These are phyloP conservation scores for Penicillium fimorum DNA, from an alignment of 495 filamentous ascomycete species.

Conservation along the genomic window DNA sequence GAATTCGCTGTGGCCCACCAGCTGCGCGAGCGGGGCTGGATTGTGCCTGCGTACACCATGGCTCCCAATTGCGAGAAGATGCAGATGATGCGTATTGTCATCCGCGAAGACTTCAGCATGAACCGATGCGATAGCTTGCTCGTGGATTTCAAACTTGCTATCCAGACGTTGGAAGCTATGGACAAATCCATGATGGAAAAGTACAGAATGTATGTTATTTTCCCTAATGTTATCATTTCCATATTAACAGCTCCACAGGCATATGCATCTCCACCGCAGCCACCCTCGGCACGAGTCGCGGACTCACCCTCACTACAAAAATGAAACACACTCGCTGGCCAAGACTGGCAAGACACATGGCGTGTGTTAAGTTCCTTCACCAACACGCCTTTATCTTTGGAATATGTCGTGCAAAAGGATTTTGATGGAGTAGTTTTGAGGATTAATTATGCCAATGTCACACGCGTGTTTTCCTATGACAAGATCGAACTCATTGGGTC, in stretches of 20 bases:
- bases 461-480: background rate
- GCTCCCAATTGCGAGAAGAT: slow-evolving; percentile 74
- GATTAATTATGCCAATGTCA: background rate
- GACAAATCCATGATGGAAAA: slow-evolving; percentile 63
- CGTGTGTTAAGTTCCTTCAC: slow-evolving; percentile 56
- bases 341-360: slow-evolving; percentile 86
- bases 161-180: slow-evolving; percentile 68
- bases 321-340: slow-evolving; percentile 79
- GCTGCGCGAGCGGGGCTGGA: slow-evolving; percentile 80
- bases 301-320: slow-evolving; percentile 64
- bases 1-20: slow-evolving; percentile 81
- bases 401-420: background rate
- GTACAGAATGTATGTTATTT: slow-evolving; percentile 57
- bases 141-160: slow-evolving; percentile 67
- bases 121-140: slow-evolving; percentile 71
- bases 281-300: slow-evolving; percentile 56
- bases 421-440: background rate
- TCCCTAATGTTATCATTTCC: background rate
- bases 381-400: background rate
- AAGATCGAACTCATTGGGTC: background rate
- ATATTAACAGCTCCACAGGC: slow-evolving; percentile 29
- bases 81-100: slow-evolving; percentile 85
- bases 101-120: slow-evolving; percentile 84
- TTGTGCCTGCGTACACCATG: slow-evolving; percentile 94
- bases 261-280: slow-evolving; percentile 55